Percentiles rank a stretch among this genome's conserved stretches.
These are phyloP conservation scores for Tylopilus cervinicoccineus DNA, from an alignment of 768 basidiomycete genomes.

Conservation along the genomic window DNA sequence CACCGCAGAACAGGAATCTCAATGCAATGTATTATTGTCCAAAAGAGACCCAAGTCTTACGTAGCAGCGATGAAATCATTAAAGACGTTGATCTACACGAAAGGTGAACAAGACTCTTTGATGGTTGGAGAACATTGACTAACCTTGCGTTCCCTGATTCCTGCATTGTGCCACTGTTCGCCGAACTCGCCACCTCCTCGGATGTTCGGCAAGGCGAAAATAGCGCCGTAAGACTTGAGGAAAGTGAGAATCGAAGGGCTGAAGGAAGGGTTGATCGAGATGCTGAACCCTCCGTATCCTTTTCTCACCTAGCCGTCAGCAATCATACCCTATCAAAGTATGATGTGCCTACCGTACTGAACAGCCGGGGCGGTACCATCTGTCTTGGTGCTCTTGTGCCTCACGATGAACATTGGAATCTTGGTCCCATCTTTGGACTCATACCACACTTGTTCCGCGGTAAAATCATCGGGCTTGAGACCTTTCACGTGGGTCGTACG, in stretches of 20 bases:
- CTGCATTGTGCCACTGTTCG: constrained; percentile 79
- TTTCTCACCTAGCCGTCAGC: not conserved
- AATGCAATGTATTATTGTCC: not conserved
- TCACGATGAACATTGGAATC: constrained; percentile 83
- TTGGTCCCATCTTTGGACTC: constrained; percentile 73
- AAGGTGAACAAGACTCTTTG: constrained; percentile 2
- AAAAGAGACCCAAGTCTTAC: constrained; percentile 37
- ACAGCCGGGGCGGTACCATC: constrained; percentile 76
- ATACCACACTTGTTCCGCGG: constrained; percentile 76
- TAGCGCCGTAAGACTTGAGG: constrained; percentile 63
- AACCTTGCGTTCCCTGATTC: constrained; percentile 68
- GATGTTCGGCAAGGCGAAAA: constrained; percentile 58
- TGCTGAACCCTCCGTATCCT: constrained; percentile 83
- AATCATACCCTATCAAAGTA: not conserved
- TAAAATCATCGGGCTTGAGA: constrained; percentile 64
- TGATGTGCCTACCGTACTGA: constrained; percentile 56
- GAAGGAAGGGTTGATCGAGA: constrained; percentile 71
- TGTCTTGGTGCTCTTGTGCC: constrained; percentile 62
- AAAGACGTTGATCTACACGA: constrained; percentile 60
- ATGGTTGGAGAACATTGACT: not conserved
- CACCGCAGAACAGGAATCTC: constrained; percentile 1
- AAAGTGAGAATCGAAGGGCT: constrained; percentile 69
- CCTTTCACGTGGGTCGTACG: constrained; percentile 56
- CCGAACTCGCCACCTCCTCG: constrained; percentile 78
- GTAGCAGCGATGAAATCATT: constrained; percentile 81